phyloP scores from a whole-genome alignment of 2,329 filamentous ascomycete genomes.

The Fusarium cyanostomum region DNA sequence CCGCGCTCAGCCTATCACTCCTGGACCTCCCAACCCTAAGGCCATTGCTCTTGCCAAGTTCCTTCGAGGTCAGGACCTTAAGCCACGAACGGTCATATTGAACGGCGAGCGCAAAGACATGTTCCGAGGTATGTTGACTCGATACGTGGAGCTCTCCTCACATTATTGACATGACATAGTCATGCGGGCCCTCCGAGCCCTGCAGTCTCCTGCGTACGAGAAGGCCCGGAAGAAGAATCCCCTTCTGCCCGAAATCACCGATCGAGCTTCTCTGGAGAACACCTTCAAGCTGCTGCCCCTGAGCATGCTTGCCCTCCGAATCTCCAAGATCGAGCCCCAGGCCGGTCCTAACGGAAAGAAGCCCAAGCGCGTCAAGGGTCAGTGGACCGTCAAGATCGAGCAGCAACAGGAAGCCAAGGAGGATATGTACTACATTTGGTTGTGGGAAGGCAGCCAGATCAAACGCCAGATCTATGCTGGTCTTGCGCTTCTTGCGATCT shows the following conservation, averaged over 20 bases:
- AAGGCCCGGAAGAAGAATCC: slow-evolving; percentile 92
- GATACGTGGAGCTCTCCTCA: not conserved
- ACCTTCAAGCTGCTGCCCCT: slow-evolving; percentile 94
- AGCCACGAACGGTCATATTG: slow-evolving; percentile 89
- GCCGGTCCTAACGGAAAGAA: slow-evolving; percentile 72
- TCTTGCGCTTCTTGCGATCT: slow-evolving; percentile 83
- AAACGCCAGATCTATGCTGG: slow-evolving; percentile 92
- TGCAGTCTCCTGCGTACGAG: slow-evolving; percentile 88
- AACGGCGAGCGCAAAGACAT: slow-evolving; percentile 98
- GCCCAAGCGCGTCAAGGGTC: slow-evolving; percentile 90
- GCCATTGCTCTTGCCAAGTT: slow-evolving; percentile 91
- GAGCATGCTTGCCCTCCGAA: slow-evolving; percentile 91
- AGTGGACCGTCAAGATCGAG: slow-evolving; percentile 96
- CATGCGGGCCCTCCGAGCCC: slow-evolving; percentile 91
- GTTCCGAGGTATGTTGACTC: slow-evolving; percentile 79
- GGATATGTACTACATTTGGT: slow-evolving; percentile 94
- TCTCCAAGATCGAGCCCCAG: slow-evolving; percentile 77
- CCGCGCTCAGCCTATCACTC: slow-evolving; percentile 73
- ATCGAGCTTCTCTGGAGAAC: slow-evolving; percentile 90
- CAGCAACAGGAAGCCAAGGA: slow-evolving; percentile 91
- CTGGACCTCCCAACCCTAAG: slow-evolving; percentile 86
- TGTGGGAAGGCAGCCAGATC: slow-evolving; percentile 93
- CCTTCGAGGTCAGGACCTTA: slow-evolving; percentile 83
- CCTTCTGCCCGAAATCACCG: slow-evolving; percentile 85
- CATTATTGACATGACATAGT: slow-evolving; percentile 62